Conservation (phyloP, 352 stramenopile species). For the Globisporangium barbulae region DNA sequence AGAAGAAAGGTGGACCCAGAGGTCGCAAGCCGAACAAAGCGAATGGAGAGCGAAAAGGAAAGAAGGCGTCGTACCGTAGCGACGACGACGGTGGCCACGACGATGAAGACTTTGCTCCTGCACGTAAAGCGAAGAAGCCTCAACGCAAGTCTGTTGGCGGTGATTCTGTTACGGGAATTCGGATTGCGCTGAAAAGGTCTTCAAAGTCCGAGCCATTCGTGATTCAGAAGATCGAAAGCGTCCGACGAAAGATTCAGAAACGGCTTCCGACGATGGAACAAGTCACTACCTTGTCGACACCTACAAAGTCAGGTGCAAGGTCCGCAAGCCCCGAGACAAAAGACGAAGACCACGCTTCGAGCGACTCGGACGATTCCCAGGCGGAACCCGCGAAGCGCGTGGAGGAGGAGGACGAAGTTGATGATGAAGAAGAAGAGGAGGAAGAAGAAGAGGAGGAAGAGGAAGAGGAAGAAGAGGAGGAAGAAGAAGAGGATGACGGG, state of each 20-base stretch:
- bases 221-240: conserved; percentile 41
- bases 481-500: conserved; percentile 31
- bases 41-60: conserved; percentile 30
- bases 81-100: conserved; percentile 49
- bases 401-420: conserved; percentile 28
- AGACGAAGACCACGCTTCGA: conserved; percentile 32
- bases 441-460: conserved; percentile 48
- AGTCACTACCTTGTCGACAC: conserved; percentile 17
- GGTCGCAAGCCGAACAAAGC: conserved; percentile 39
- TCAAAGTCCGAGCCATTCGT: conserved; percentile 23
- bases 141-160: conserved; percentile 5
- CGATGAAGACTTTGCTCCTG: conserved; percentile 31
- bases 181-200: conserved; percentile 32
- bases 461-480: conserved; percentile 30
- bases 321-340: neutral
- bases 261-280: conserved; percentile 25
- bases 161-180: conserved; percentile 31
- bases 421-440: conserved; percentile 41
- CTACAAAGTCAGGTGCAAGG: conserved; percentile 2
- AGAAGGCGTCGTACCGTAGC: conserved; percentile 36
- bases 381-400: conserved; percentile 26
- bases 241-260: conserved; percentile 38
- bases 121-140: conserved; percentile 36
- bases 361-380: conserved; percentile 32
- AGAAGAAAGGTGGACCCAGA: conserved; percentile 27